Percentiles rank a stretch among this genome's conserved stretches.
Conservation (phyloP, 257 asterid species). For the Solanum sejunctum region DNA sequence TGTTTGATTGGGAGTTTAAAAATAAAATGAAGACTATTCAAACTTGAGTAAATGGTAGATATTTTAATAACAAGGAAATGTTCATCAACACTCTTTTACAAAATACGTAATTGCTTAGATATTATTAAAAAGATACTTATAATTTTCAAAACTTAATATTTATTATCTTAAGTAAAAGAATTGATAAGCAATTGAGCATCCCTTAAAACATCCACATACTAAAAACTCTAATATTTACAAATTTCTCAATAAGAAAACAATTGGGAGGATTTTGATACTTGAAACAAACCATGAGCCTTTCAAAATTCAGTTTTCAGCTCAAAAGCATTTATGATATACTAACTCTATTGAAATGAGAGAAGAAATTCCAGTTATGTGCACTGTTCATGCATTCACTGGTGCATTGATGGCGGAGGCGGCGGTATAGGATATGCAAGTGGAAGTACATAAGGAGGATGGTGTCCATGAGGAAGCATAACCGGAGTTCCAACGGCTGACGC, state of each 20-base stretch:
- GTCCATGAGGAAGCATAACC: slow-evolving; percentile 66
- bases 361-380: background rate
- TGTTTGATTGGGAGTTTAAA: background rate
- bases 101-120: no score
- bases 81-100: no score
- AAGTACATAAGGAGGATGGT: slow-evolving; percentile 44
- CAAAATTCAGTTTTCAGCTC: background rate
- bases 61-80: no score
- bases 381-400: slow-evolving; percentile 17
- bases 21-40: no score
- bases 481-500: slow-evolving; percentile 86
- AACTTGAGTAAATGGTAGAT: no score
- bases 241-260: background rate
- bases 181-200: background rate
- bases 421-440: slow-evolving; percentile 67
- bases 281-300: background rate
- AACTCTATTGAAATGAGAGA: background rate
- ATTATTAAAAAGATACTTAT: no score
- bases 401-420: slow-evolving; percentile 34
- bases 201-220: background rate
- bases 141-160: background rate
- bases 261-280: background rate
- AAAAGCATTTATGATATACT: background rate
- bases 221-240: background rate
- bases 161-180: background rate